phyloP scores from a whole-genome alignment of 2,329 filamentous ascomycete genomes.

The Bipolaris bicolor region DNA sequence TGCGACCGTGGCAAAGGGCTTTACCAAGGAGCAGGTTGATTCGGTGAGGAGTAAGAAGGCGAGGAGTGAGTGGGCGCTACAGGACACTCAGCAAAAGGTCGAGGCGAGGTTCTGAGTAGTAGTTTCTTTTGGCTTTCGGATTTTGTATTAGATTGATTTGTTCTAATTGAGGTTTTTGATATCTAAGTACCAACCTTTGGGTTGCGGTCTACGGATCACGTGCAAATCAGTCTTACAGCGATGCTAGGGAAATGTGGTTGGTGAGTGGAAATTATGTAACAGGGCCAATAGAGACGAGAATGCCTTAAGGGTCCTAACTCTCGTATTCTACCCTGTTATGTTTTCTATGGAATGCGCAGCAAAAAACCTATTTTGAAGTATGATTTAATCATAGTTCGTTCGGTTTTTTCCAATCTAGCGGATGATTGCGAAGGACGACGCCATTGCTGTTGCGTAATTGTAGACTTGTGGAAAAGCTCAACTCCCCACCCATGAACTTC shows the following conservation, averaged over 20 bases:
- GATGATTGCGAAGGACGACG: neutral
- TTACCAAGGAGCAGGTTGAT: slow-evolving; percentile 77
- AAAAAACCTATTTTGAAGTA: neutral
- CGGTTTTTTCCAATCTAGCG: neutral
- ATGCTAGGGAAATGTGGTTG: neutral
- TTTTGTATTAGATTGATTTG: neutral
- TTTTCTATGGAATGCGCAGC: neutral
- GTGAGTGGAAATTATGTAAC: neutral
- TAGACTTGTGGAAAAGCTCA: neutral
- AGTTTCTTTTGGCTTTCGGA: neutral
- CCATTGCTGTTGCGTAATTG: neutral
- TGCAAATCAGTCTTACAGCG: neutral
- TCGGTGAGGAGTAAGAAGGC: slow-evolving; percentile 72
- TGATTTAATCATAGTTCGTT: neutral
- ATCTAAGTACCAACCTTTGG: no score
- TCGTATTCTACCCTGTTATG: neutral
- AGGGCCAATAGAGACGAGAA: neutral
- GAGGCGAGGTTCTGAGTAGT: slow-evolving; percentile 66
- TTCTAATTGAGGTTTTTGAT: neutral
- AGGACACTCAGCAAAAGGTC: slow-evolving; percentile 77
- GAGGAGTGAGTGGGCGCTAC: slow-evolving; percentile 73
- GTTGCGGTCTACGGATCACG: neutral
- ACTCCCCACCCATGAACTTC: no score
- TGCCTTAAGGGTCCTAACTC: neutral
- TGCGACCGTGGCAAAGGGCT: slow-evolving; percentile 85